Base-by-base conservation (phyloP, 257 asterid species). In the Handroanthus guayacan region DNA sequence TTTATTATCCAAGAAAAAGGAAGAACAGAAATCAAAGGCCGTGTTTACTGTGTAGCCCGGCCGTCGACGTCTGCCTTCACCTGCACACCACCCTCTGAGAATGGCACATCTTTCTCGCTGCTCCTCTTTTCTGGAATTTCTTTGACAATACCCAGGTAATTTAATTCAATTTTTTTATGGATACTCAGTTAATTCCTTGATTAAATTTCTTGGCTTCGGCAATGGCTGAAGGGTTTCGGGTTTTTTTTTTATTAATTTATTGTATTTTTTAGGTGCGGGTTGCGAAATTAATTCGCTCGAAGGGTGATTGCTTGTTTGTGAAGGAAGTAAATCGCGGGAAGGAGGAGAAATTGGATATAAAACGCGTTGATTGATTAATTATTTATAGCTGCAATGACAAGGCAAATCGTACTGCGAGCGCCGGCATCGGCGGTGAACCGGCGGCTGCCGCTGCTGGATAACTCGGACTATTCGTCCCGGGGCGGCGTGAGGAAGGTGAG, bases 371-470 rank as follows among this genome's bases (percentile, higher is more conserved):
- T 25, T 25, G 31, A 25, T 25, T 25, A 25, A 0, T 37, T 54
- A 41, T 14, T 14, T 5, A 17, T 25, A 25, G 31, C 31, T 25
- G 9, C 25, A 51, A 90, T 88, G 96, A 52, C 89, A 50, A 84
- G 69, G 68, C 91, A 85, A 63, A 63, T 84, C 70, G 31, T 79
- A 51, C 71, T 87, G 71, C 89, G 81, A 6, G 25, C 86, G 16
- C 75, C 79, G 43, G 51, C 77, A 34, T 79, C 88, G 2, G 48
- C 41, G 76, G 44, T 71, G 25, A 87, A 75, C 70, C 82, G 89
- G 36, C 80, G 90, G 61, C 85, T 78, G 67, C 93, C 91, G 14
- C 84, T 89, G 25, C 83, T 92, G 55, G 75, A 67, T 0, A 55
- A 11, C 5, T 38, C 65, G 37, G 85, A 86, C 47, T 62, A 18